Conservation (phyloP, 2,329 filamentous ascomycete species). For the Fusarium sp. region DNA sequence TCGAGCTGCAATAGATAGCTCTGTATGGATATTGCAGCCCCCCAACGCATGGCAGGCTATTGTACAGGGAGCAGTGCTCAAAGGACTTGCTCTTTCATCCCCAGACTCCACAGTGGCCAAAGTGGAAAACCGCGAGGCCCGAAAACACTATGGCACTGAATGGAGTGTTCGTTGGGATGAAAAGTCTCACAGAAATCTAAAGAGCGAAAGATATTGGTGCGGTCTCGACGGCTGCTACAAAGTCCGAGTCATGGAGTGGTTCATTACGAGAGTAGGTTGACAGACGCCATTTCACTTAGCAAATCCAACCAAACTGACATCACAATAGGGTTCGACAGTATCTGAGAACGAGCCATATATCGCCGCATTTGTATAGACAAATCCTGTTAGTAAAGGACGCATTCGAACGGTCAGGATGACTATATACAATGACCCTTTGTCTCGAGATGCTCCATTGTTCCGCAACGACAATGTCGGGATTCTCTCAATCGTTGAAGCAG, state of each 20-base stretch:
- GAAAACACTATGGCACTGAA: slow-evolving; percentile 57
- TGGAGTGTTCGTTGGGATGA: slow-evolving; percentile 48
- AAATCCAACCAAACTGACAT: not conserved
- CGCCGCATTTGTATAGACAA: slow-evolving; percentile 47
- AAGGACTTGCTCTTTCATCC: slow-evolving; percentile 54
- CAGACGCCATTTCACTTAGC: not conserved
- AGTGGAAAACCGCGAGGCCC: slow-evolving; percentile 53
- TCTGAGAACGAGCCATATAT: slow-evolving; percentile 53
- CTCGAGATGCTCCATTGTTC: slow-evolving; percentile 48
- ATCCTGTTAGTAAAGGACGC: slow-evolving; percentile 48
- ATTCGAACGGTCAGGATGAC: slow-evolving; percentile 49
- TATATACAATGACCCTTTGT: slow-evolving; percentile 50
- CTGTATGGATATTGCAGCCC: slow-evolving; percentile 57
- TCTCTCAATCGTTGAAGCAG: slow-evolving; percentile 53
- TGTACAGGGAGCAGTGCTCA: slow-evolving; percentile 61
- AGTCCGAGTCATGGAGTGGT: slow-evolving; percentile 56
- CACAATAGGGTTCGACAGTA: slow-evolving; percentile 50
- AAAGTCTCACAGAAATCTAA: slow-evolving; percentile 45
- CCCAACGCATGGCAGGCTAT: slow-evolving; percentile 60
- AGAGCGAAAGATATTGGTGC: slow-evolving; percentile 50
- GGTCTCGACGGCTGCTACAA: slow-evolving; percentile 51
- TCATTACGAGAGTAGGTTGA: slow-evolving; percentile 50
- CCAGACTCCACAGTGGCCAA: slow-evolving; percentile 50
- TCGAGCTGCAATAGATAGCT: slow-evolving; percentile 46
- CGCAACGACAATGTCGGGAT: slow-evolving; percentile 51